Conservation (phyloP, 192 early-diverging fungal species). For the Umbelopsis sp. region DNA sequence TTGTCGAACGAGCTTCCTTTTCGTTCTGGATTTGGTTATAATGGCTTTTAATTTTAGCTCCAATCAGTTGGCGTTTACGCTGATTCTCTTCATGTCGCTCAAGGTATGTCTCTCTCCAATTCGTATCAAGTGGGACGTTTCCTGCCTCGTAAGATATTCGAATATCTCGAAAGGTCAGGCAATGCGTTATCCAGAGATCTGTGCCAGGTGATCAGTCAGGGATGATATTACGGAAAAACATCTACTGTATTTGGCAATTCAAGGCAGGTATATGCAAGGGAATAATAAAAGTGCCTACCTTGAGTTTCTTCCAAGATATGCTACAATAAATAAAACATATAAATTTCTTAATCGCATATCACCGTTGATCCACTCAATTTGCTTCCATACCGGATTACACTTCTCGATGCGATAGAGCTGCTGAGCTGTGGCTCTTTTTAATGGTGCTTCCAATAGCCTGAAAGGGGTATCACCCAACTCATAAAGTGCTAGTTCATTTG, state of each 20-base stretch:
- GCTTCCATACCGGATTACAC: slow-evolving; percentile 19
- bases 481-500: slow-evolving; percentile 1
- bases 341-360: no score
- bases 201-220: no score
- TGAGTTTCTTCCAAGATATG: slow-evolving; percentile 13
- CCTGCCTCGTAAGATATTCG: neutral
- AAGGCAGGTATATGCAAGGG: no score
- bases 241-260: no score
- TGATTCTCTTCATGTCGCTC: slow-evolving; percentile 22
- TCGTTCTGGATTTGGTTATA: slow-evolving; percentile 26
- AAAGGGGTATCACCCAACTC: slow-evolving; percentile 17
- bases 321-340: neutral
- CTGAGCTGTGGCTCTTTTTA: slow-evolving; percentile 23
- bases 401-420: slow-evolving; percentile 25
- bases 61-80: neutral
- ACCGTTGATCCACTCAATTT: neutral
- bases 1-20: slow-evolving; percentile 26
- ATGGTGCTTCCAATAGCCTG: neutral
- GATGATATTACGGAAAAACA: no score
- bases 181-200: slow-evolving; percentile 22
- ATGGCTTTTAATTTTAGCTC: slow-evolving; percentile 27
- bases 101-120: slow-evolving; percentile 17
- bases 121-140: neutral
- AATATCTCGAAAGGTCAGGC: slow-evolving; percentile 12
- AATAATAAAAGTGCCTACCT: slow-evolving; percentile 5